Evolutionary conservation across 2,329 filamentous ascomycete species (phyloP), one percentile per base, ranked within the genome.

Genomic region (Fusarium sp.): DNA sequence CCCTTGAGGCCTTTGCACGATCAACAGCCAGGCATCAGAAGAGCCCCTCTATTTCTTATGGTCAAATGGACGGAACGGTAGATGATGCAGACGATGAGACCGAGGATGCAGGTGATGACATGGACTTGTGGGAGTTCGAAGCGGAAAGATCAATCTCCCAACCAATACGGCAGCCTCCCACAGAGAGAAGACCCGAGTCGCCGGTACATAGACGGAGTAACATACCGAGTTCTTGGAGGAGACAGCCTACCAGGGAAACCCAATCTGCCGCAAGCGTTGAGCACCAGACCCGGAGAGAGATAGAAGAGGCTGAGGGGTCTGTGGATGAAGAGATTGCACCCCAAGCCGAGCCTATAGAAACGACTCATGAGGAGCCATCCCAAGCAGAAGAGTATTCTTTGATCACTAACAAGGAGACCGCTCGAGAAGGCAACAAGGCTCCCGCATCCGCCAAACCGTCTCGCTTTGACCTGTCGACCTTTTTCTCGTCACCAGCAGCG

Each of bases 71-170:
- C 39, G 66, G 58, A 15, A 32, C 50, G 7, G 65, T 30, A 0
- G 65, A 71, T 40, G 68, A 73, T 15, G 65, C 56, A 35, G 65
- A 67, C 19, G 69, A 71, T 11, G 53, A 47, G 27, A 39, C 66
- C 6, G 65, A 72, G 47, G 73, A 68, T 20, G 54, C 50, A 8
- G 79, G 80, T 25, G 82, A 83, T n/a, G 81, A 82, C 5, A 83
- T 82, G 13, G 78, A 88, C 65, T 80, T 89, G 13, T 89, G 86
- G 86, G 86, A 85, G 32, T 71, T 87, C 23, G 87, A 88, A 71
- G 86, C 86, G 13, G 80, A 82, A 53, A 82, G 86, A 14, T 77
- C 80, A 8, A 80, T 80, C 2, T 82, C 83, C 11, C 74, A 66
- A 7, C 69, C 75, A 22, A 51, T 67, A 33, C 70, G 69, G 23